Conservation (phyloP, 2,329 filamentous ascomycete species). For the Phialophora macrospora region DNA sequence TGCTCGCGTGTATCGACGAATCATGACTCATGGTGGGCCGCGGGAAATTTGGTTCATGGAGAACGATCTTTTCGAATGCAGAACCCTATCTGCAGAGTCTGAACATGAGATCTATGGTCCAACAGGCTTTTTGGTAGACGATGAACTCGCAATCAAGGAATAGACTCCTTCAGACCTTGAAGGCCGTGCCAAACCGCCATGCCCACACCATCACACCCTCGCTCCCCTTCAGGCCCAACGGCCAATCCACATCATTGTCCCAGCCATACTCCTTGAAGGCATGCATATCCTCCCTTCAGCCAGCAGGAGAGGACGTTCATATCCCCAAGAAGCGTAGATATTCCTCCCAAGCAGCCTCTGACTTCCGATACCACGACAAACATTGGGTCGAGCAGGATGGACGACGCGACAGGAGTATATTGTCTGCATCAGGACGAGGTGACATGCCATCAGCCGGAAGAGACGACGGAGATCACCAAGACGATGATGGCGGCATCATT, state of each 20-base stretch:
- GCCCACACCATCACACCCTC: not conserved
- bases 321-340: conserved; percentile 25
- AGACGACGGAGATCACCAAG: not conserved
- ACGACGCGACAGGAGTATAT: not conserved
- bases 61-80: not conserved
- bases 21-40: not conserved
- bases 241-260: not conserved
- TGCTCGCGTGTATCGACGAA: not conserved
- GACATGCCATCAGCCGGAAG: not conserved
- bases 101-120: not conserved
- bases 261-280: not conserved
- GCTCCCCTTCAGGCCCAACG: not conserved
- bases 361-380: not conserved
- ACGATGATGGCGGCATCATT: conserved; percentile 13
- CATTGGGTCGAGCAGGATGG: not conserved
- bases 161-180: not conserved
- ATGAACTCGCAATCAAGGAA: not conserved
- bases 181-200: not conserved
- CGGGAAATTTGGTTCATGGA: not conserved
- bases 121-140: not conserved
- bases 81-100: not conserved
- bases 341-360: conserved; percentile 12
- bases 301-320: conserved; percentile 4
- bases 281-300: not conserved
- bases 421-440: not conserved